Conservation (phyloP, 768 basidiomycete species). For the Clitopilus hobsonii region DNA sequence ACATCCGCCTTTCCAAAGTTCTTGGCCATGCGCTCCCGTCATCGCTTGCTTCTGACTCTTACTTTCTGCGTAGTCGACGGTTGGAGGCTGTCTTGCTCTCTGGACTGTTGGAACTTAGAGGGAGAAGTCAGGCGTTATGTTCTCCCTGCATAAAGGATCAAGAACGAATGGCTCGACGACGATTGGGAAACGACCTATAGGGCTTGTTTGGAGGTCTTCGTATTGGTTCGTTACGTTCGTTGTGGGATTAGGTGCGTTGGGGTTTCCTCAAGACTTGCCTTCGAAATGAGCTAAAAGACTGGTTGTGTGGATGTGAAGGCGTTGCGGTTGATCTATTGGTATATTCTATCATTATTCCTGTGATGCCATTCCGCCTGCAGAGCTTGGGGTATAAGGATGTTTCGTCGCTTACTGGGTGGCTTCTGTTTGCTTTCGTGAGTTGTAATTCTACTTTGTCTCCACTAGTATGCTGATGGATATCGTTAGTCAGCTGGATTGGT, state of each 20-base stretch:
- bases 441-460: no score
- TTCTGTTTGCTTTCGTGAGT: constrained; percentile 55
- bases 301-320: constrained; percentile 25
- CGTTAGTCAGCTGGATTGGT: constrained; percentile 52
- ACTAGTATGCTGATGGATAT: not conserved
- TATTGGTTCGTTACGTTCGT: constrained; percentile 51
- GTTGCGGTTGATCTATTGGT: constrained; percentile 50
- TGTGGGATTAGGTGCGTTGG: constrained; percentile 42
- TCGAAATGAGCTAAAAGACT: no score
- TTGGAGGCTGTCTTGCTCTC: no score
- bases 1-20: not conserved
- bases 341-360: constrained; percentile 59
- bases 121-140: no score
- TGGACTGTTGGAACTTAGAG: no score
- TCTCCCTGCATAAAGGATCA: no score
- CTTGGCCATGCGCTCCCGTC: not conserved
- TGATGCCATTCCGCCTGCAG: constrained; percentile 60
- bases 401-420: constrained; percentile 53
- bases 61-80: no score
- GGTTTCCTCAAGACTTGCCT: no score
- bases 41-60: not conserved
- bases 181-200: constrained; percentile 22
- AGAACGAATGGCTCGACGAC: not conserved
- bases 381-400: constrained; percentile 37
- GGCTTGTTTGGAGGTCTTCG: constrained; percentile 54